These are phyloP conservation scores for Talaromyces borbonicus DNA, from an alignment of 495 filamentous ascomycete genomes.

Conservation along the genomic window DNA sequence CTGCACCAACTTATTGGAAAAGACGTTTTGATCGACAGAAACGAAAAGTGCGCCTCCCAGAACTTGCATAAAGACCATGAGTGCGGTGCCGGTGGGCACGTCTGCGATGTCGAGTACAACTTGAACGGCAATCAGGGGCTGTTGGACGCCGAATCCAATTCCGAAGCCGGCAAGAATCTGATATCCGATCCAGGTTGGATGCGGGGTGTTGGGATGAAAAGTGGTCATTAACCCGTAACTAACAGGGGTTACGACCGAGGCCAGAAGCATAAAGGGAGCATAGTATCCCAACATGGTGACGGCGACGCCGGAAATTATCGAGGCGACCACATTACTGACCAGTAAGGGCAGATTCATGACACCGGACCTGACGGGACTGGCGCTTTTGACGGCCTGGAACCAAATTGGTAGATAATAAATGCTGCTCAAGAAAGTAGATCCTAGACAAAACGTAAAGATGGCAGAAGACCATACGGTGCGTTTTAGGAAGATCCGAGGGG, in stretches of 20 bases:
- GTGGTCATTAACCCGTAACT: constrained; percentile 13
- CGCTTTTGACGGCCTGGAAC: constrained; percentile 12
- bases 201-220: background rate
- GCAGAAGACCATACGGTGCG: background rate
- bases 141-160: background rate
- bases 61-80: constrained; percentile 4
- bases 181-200: background rate
- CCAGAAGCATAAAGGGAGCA: constrained; percentile 48
- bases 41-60: background rate
- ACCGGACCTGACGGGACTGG: constrained; percentile 19
- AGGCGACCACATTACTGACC: constrained; percentile 15
- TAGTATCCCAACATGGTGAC: constrained; percentile 23
- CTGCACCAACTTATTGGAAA: constrained; percentile 20
- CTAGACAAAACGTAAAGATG: constrained; percentile 1
- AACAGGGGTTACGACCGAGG: constrained; percentile 6
- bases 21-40: background rate
- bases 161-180: constrained; percentile 1
- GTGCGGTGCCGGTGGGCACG: background rate
- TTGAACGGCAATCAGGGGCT: constrained; percentile 3
- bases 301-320: constrained; percentile 12
- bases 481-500: constrained; percentile 1
- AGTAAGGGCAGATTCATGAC: constrained; percentile 19
- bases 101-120: background rate
- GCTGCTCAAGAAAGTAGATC: constrained; percentile 24
- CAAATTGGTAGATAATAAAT: constrained; percentile 3